phyloP scores from a whole-genome alignment of 2,329 filamentous ascomycete genomes.

The Calycina marina region DNA sequence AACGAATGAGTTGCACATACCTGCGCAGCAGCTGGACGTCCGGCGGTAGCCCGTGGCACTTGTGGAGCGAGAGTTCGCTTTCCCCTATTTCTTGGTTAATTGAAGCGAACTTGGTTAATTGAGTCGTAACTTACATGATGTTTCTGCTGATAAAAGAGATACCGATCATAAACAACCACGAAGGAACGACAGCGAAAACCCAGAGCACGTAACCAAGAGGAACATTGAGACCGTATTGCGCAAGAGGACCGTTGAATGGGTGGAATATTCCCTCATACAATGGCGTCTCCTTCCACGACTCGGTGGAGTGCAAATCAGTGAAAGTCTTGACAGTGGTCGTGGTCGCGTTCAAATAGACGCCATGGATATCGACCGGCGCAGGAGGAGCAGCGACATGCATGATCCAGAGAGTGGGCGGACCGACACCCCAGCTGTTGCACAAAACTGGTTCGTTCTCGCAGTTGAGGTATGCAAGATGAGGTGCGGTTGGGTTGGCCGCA shows the following conservation, averaged over 20 bases:
- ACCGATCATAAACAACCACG: slow-evolving; percentile 67
- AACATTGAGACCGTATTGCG: slow-evolving; percentile 44
- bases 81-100: slow-evolving; percentile 16
- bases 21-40: slow-evolving; percentile 9
- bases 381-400: slow-evolving; percentile 52
- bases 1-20: too few species aligned
- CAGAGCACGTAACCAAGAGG: slow-evolving; percentile 55
- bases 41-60: slow-evolving; percentile 7
- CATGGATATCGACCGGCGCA: slow-evolving; percentile 47
- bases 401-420: slow-evolving; percentile 50
- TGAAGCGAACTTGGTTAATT: slow-evolving; percentile 7
- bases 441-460: slow-evolving; percentile 63
- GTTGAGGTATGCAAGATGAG: slow-evolving; percentile 55
- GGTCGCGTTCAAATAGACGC: slow-evolving; percentile 54
- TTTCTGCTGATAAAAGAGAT: slow-evolving; percentile 59
- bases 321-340: slow-evolving; percentile 51
- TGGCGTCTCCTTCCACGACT: slow-evolving; percentile 31
- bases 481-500: slow-evolving; percentile 41
- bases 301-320: slow-evolving; percentile 39
- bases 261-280: slow-evolving; percentile 57
- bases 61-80: slow-evolving; percentile 7
- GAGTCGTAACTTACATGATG: slow-evolving; percentile 49
- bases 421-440: slow-evolving; percentile 59
- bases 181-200: slow-evolving; percentile 49
- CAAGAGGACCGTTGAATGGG: slow-evolving; percentile 56